Evolutionary conservation across 179 eudicot species (phyloP).

Genomic region (Actinidia chinensis): DNA sequence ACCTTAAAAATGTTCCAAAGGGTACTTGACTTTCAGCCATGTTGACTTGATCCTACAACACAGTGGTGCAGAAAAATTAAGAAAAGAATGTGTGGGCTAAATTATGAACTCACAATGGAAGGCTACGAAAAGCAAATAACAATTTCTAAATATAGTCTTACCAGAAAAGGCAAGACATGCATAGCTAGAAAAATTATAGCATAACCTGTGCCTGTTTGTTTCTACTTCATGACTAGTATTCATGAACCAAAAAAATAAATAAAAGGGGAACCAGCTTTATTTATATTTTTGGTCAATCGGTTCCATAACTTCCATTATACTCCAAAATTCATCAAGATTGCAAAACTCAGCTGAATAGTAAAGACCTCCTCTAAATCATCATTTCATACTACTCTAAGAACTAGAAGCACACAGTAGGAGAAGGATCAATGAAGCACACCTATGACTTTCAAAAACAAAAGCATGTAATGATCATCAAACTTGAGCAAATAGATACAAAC

Average conservation of each 20-base stretch:
- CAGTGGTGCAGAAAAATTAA: slow-evolving; percentile 17
- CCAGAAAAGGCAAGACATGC: slow-evolving; percentile 3
- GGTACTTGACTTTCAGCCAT: slow-evolving; percentile 75
- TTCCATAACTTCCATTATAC: slow-evolving; percentile 11
- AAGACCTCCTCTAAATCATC: background rate
- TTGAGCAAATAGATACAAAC: background rate
- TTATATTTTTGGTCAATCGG: background rate
- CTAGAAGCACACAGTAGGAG: background rate
- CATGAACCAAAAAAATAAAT: no score
- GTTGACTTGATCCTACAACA: slow-evolving; percentile 79
- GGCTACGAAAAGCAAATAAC: background rate
- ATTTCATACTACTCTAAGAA: background rate
- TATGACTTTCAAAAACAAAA: background rate
- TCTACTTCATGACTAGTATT: background rate
- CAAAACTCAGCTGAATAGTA: background rate
- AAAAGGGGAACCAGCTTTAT: background rate
- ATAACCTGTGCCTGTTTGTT: no score
- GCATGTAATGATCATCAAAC: background rate
- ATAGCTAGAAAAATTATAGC: background rate
- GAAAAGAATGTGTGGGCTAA: background rate
- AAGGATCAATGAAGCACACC: background rate
- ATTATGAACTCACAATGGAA: background rate
- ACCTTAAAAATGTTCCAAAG: slow-evolving; percentile 90
- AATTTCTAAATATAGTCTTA: background rate
- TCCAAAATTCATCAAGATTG: background rate